Evolutionary conservation across 176 grass and related monocot species (phyloP), one percentile per base, ranked within the genome.

Genomic region (Triticum monococcum): DNA sequence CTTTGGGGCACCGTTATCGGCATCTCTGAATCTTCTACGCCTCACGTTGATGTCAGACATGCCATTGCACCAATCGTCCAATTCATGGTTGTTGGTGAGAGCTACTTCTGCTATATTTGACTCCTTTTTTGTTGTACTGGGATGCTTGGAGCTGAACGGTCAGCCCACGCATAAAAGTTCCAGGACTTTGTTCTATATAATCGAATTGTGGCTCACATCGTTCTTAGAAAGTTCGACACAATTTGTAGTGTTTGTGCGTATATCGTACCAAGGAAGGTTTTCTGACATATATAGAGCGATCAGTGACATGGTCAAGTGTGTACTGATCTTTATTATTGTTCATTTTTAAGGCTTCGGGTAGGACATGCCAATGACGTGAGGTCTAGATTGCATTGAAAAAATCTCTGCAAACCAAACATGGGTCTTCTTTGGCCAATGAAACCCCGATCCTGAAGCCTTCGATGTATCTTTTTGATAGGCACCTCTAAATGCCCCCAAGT

Each of bases 91-190:
- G 63, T 16, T 87, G 67, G 25, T 67, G 41, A 66, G 28, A 20
- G 14, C 71, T 86, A 14, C 14, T 83, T 87, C 20, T 78, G 64
- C 40, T 43, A 57, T 59, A 13, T 40, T 72, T 83, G 79, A 84
- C 65, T 45, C 56, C 8, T 70, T 31, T 66, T 66, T 74, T 43
- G 33, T 32, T 18, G 0, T 40, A 46, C 16, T 67, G 33, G 43
- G 52, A 75, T 65, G 65, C 37, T 48, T 71, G 57, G 32, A 85
- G 50, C 24, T 12, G 24, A 16, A 26, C 74, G 33, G 59, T 90
- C 89, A 87, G 67, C 45, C 5, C 18, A 18, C 41, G 22, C 12
- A 3, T 62, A 4, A 3, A 78, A 86, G 31, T 64, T 86, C 81
- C 48, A 78, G 70, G 40, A 78, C 64, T 79, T 86, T 22, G 36